Percentiles rank a stretch among this genome's conserved stretches.
Conservation (phyloP, 2,329 filamentous ascomycete species). For the Talaromyces sp. region DNA sequence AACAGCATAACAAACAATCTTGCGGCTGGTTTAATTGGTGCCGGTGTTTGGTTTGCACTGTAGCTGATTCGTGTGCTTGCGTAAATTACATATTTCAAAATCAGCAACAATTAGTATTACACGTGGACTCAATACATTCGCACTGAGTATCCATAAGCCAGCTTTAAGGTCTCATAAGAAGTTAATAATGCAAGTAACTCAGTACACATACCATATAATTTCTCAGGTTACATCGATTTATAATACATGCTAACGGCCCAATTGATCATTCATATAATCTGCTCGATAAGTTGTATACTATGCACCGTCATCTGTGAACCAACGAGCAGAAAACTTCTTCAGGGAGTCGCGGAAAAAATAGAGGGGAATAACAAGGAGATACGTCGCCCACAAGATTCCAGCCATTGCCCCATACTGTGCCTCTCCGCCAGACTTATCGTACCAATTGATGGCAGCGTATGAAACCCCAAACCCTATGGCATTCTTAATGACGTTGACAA, state of each 20-base stretch:
- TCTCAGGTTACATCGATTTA: too few species aligned
- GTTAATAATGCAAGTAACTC: too few species aligned
- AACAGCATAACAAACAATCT: neutral
- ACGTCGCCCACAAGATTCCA: conserved; percentile 1
- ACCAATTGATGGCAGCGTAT: conserved; percentile 3
- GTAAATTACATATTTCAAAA: neutral
- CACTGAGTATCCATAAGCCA: too few species aligned
- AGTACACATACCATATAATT: too few species aligned
- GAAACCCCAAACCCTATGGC: conserved; percentile 1
- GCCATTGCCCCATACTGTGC: conserved; percentile 7
- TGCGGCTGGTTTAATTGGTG: neutral
- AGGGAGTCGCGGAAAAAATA: conserved; percentile 6
- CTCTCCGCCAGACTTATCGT: neutral
- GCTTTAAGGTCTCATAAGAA: too few species aligned
- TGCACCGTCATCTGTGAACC: neutral
- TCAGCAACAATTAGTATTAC: neutral
- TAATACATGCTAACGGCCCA: too few species aligned
- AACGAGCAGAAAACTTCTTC: neutral
- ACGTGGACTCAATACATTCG: neutral
- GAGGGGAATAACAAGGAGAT: neutral
- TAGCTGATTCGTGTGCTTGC: neutral
- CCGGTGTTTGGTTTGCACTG: neutral
- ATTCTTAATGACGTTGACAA: conserved; percentile 5
- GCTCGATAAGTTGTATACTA: neutral
- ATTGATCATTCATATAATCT: neutral